Evolutionary conservation across 768 basidiomycete genomes (phyloP).

Genomic region (Lactarius deliciosus): DNA sequence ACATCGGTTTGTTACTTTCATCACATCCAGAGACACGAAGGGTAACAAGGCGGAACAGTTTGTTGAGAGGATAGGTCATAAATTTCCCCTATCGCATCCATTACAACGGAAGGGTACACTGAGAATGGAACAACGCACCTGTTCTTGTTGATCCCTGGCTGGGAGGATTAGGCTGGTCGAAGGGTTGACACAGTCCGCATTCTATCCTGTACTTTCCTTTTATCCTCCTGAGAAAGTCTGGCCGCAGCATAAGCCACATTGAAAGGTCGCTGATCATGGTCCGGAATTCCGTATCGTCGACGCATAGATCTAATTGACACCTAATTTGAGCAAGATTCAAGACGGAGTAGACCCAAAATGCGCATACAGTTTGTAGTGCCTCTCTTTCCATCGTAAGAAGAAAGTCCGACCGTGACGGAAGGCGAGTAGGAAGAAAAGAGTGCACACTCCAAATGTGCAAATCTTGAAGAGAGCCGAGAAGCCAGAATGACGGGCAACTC

Average conservation of each 20-base stretch:
- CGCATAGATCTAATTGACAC: constrained; percentile 57
- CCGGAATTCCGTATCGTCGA: constrained; percentile 79
- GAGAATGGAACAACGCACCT: constrained; percentile 7
- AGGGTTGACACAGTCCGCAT: constrained; percentile 9
- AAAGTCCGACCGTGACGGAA: constrained; percentile 36
- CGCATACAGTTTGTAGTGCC: constrained; percentile 62
- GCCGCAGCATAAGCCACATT: constrained; percentile 84
- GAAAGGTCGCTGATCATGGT: constrained; percentile 79
- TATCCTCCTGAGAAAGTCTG: constrained; percentile 52
- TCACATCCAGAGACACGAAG: constrained; percentile 21
- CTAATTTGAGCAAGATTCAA: constrained; percentile 13
- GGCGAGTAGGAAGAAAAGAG: constrained; percentile 34
- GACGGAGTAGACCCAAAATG: constrained; percentile 13
- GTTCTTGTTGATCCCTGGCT: constrained; percentile 4
- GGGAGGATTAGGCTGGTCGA: not conserved
- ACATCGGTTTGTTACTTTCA: constrained; percentile 11
- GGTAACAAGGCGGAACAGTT: constrained; percentile 6
- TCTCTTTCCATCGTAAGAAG: constrained; percentile 60
- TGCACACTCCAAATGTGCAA: constrained; percentile 22
- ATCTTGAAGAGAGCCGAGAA: constrained; percentile 27
- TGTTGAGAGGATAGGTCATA: constrained; percentile 7
- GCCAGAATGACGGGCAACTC: constrained; percentile 23
- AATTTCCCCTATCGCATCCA: not conserved
- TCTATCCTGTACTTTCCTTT: constrained; percentile 14
- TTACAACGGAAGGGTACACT: not conserved